Base-by-base conservation (phyloP, 441 rosid species). In the Euphorbia neoarborescens region DNA sequence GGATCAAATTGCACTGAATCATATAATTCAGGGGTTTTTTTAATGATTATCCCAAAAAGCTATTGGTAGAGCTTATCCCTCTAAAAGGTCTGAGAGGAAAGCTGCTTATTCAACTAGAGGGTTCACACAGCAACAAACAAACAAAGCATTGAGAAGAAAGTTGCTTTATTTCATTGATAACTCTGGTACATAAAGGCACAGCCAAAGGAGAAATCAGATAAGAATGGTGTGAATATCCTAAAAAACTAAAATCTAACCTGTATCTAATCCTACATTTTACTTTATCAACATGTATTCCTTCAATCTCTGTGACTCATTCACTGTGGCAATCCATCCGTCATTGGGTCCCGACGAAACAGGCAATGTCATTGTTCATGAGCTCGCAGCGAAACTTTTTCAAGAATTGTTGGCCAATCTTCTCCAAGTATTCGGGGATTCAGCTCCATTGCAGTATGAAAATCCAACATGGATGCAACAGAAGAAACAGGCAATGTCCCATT, bases 361-460 rank as follows among this genome's bases (percentile, higher is more conserved):
- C 71, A 48, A 61, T n/a, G 59, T 79, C 76, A 77, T 73, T 82
- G 84, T 71, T 87, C 86, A 1, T 60, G 84, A 71, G 82, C 75
- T 62, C 68, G 69, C 34, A 68, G 72, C 44, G 80, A 77, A 57
- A 92, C 79, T 77, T 84, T 90, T 83, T 90, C 99, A 11, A 87
- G 86, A 61, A 90, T 88, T 53, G 66, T 65, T 17, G 94, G 67
- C 98, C 97, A 89, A 58, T 86, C 84, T 75, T 76, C 83, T 62
- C 99, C 98, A 57, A 92, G 91, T 54, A 88, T 62, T 64, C 15
- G 85, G 4, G 98, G 98, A 79, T 90, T 85, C 76, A 84, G 69
- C 78, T 89, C 88, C 91, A 86, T 76, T 20, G 97, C 86, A 64
- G 86, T 68, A 27, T 75, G 81, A 32, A 91, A 85, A 78, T 88